These are phyloP conservation scores for Isatis lusitanica DNA, from an alignment of 441 rosid species.

Conservation along the genomic window DNA sequence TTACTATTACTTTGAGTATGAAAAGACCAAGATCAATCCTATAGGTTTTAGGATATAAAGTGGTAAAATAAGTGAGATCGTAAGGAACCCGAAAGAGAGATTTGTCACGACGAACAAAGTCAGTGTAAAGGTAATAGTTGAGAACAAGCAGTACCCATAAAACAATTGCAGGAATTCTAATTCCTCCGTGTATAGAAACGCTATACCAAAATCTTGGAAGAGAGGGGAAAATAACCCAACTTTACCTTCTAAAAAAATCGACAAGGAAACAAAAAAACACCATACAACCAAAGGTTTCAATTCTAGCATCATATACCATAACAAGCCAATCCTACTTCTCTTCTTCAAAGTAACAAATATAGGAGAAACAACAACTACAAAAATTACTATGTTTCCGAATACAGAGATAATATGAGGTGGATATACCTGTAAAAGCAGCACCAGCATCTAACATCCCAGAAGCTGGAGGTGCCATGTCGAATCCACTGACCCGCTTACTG, in stretches of 20 bases:
- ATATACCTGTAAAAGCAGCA: slow-evolving; percentile 60
- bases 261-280: background rate
- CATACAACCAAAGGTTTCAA: background rate
- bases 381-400: background rate
- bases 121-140: background rate
- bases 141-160: background rate
- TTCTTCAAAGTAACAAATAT: background rate
- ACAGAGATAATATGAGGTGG: background rate
- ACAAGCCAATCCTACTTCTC: background rate
- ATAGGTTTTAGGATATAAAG: background rate
- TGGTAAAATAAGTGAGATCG: background rate
- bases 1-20: slow-evolving; percentile 16
- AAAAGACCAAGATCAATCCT: slow-evolving; percentile 19
- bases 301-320: background rate
- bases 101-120: background rate
- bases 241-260: background rate
- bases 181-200: background rate
- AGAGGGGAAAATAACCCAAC: background rate
- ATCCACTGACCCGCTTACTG: slow-evolving; percentile 95
- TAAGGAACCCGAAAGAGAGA: background rate
- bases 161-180: background rate
- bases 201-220: background rate
- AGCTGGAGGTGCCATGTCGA: slow-evolving; percentile 94
- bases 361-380: background rate
- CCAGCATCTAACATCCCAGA: slow-evolving; percentile 70